Percentiles rank a stretch among this genome's conserved stretches.
Evolutionary conservation across 1,284 basidiomycete genomes (phyloP).

Genomic region (Rhodotorula sp.): DNA sequence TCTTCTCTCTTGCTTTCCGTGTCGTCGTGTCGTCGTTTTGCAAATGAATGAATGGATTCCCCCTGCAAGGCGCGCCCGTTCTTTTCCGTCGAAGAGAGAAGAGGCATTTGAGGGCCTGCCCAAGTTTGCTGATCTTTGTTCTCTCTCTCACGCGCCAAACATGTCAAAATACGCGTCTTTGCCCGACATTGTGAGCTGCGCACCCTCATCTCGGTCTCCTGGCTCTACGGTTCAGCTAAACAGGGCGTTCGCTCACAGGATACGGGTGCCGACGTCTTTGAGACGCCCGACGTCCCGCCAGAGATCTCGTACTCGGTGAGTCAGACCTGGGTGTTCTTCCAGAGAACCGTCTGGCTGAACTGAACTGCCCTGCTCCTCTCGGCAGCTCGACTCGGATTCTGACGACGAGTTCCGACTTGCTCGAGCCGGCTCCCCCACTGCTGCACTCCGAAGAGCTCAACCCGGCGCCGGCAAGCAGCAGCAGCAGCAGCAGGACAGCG

Average conservation of each 20-base stretch:
- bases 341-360: no score
- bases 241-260: constrained; percentile 58
- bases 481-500: not conserved
- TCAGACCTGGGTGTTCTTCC: no score
- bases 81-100: no score
- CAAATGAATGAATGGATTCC: no score
- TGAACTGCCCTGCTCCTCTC: not conserved
- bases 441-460: not conserved
- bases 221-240: no score
- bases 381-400: constrained; percentile 42
- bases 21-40: not conserved
- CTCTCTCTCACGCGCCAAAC: not conserved
- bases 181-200: constrained; percentile 75
- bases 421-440: constrained; percentile 16
- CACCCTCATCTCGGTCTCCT: not conserved
- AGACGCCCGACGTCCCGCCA: constrained; percentile 70
- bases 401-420: constrained; percentile 33
- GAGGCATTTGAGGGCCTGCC: no score
- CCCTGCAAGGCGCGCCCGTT: no score
- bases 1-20: not conserved
- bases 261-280: constrained; percentile 85
- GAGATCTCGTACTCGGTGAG: constrained; percentile 21
- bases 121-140: no score
- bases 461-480: no score
- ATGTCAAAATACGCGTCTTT: constrained; percentile 75